Percentiles rank a stretch among this genome's conserved stretches.
phyloP scores from a whole-genome alignment of 1,139 yeast genomes.

The Zygotorulaspora mrakii region DNA sequence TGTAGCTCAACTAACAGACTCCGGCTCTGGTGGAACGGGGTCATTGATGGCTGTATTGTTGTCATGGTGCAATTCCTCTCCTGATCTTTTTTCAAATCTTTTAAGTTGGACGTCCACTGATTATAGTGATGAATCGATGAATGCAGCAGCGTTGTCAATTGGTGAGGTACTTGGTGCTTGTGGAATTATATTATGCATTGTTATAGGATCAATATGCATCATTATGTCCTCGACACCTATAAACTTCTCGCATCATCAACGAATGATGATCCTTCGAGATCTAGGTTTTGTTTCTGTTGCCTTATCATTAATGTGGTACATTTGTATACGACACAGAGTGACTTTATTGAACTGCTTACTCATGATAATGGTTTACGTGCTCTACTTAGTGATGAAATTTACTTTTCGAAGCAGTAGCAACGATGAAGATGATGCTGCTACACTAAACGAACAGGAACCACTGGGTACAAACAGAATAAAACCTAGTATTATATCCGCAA shows the following conservation, averaged over 20 bases:
- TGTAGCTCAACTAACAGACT: constrained; percentile 31
- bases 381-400: constrained; percentile 26
- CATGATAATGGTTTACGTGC: constrained; percentile 29
- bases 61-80: constrained; percentile 91
- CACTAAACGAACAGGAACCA: constrained; percentile 1
- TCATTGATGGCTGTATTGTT: constrained; percentile 44
- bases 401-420: constrained; percentile 6
- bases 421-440: constrained; percentile 4
- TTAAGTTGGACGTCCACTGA: constrained; percentile 47
- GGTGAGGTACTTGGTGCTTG: constrained; percentile 61
- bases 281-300: constrained; percentile 28
- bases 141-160: constrained; percentile 65
- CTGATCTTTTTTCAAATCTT: constrained; percentile 80
- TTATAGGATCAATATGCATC: constrained; percentile 34
- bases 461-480: constrained; percentile 20
- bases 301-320: constrained; percentile 26
- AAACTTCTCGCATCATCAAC: constrained; percentile 22
- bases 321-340: constrained; percentile 26
- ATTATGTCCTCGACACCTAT: constrained; percentile 28
- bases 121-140: constrained; percentile 39
- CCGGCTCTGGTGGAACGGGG: constrained; percentile 23
- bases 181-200: constrained; percentile 37
- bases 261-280: constrained; percentile 26
- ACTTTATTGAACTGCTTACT: constrained; percentile 29
- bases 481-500: constrained; percentile 33